Evolutionary conservation across 2,329 filamentous ascomycete species (phyloP).

Genomic region (Aureobasidium uvarum): DNA sequence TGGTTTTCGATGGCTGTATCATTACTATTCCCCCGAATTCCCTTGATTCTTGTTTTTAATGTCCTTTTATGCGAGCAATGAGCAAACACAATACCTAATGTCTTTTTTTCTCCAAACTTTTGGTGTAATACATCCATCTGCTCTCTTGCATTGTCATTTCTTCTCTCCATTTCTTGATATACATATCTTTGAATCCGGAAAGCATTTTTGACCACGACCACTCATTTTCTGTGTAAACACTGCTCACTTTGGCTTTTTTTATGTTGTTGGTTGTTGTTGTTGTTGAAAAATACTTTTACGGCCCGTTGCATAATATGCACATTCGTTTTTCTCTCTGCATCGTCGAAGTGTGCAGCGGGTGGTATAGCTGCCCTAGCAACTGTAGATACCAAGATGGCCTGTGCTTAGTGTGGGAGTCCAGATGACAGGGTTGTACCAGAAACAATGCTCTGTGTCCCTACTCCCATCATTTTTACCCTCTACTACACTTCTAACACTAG

Average conservation of each 20-base stretch:
- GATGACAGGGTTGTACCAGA: background rate
- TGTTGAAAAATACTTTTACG: no score
- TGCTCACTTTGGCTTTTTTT: no score
- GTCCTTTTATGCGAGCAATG: background rate
- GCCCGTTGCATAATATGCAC: background rate
- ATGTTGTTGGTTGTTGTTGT: no score
- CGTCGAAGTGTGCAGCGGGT: no score
- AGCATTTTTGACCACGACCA: background rate
- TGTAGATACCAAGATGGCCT: no score
- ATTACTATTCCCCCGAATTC: background rate
- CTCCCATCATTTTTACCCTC: background rate
- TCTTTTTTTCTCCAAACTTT: background rate
- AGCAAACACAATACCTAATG: slow-evolving; percentile 22
- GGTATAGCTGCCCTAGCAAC: no score
- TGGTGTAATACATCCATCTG: background rate
- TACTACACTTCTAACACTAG: background rate
- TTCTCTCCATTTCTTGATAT: background rate
- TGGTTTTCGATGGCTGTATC: background rate
- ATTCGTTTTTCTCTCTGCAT: background rate
- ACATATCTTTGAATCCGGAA: background rate
- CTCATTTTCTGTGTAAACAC: background rate
- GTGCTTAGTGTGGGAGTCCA: no score
- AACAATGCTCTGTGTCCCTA: background rate
- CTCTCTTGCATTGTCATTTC: background rate
- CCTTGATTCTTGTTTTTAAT: background rate